Conservation (phyloP, 2,329 filamentous ascomycete species). For the Hymenoscyphus linearis region DNA sequence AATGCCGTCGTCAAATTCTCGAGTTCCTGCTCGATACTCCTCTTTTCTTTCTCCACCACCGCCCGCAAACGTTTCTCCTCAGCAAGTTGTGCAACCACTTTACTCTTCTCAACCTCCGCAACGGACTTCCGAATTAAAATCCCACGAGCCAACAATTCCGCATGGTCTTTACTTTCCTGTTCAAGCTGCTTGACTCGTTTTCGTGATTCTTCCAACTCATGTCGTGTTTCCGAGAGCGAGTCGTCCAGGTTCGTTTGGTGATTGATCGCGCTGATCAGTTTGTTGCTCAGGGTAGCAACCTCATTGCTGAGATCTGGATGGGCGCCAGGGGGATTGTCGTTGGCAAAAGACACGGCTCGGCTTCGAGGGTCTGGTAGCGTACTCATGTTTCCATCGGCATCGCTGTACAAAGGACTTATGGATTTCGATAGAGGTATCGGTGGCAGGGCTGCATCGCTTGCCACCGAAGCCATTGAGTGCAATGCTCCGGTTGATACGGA, state of each 20-base stretch:
- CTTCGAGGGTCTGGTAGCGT: slow-evolving; percentile 62
- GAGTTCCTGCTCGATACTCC: slow-evolving; percentile 84
- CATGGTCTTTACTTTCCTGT: slow-evolving; percentile 52
- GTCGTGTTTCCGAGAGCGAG: slow-evolving; percentile 71
- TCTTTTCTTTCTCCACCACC: slow-evolving; percentile 72
- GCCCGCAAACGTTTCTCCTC: slow-evolving; percentile 62
- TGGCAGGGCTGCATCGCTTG: slow-evolving; percentile 22
- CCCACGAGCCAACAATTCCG: slow-evolving; percentile 64
- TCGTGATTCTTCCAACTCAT: slow-evolving; percentile 72
- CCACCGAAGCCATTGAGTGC: slow-evolving; percentile 34
- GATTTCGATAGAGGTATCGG: slow-evolving; percentile 17
- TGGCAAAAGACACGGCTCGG: slow-evolving; percentile 44
- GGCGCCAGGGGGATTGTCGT: slow-evolving; percentile 34
- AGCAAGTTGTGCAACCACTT: slow-evolving; percentile 51
- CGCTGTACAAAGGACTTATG: slow-evolving; percentile 36
- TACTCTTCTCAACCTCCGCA: slow-evolving; percentile 66
- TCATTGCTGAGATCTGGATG: slow-evolving; percentile 61
- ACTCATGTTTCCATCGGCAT: slow-evolving; percentile 58
- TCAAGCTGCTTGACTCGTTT: slow-evolving; percentile 66
- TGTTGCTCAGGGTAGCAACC: slow-evolving; percentile 86
- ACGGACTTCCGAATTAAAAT: slow-evolving; percentile 70
- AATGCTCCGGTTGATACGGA: slow-evolving; percentile 36
- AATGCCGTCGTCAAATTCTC: slow-evolving; percentile 85
- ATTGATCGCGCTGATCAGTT: slow-evolving; percentile 96
- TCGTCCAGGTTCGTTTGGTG: slow-evolving; percentile 91